A percentile compares a stretch with the other conserved stretches of the same genome.
These are phyloP conservation scores for Lipomyces mesembrius DNA, from an alignment of 805 yeast species.

Conservation along the genomic window DNA sequence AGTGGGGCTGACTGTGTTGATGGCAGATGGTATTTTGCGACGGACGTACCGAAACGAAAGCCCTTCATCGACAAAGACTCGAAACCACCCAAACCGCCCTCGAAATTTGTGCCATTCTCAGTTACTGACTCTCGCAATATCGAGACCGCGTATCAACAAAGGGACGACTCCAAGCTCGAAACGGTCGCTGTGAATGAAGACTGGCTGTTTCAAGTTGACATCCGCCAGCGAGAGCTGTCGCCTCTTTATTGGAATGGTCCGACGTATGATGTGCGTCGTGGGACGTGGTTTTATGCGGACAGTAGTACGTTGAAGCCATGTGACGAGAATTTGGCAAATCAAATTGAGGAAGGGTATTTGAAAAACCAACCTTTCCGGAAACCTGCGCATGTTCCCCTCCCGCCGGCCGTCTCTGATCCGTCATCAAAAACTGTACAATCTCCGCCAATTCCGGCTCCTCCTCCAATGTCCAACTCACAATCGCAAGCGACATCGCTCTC, in stretches of 20 bases:
- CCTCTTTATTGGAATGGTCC: slow-evolving; percentile 94
- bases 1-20: neutral
- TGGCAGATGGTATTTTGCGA: slow-evolving; percentile 35
- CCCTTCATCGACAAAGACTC: slow-evolving; percentile 52
- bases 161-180: slow-evolving; percentile 25
- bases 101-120: slow-evolving; percentile 70
- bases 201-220: slow-evolving; percentile 71
- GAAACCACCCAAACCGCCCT: slow-evolving; percentile 53
- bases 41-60: slow-evolving; percentile 33
- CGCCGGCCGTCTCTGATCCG: neutral
- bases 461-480: neutral
- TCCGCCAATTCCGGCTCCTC: neutral
- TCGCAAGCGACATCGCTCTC: neutral
- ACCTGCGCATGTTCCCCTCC: slow-evolving; percentile 9
- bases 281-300: slow-evolving; percentile 74
- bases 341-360: slow-evolving; percentile 62
- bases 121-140: slow-evolving; percentile 63
- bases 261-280: slow-evolving; percentile 77
- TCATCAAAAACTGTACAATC: neutral
- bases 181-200: slow-evolving; percentile 78
- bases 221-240: slow-evolving; percentile 56
- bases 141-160: slow-evolving; percentile 55
- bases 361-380: slow-evolving; percentile 48
- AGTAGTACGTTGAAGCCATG: slow-evolving; percentile 53
- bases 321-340: slow-evolving; percentile 53